Base-by-base conservation (phyloP, 148 eudicot genomes). In the Spergularia bocconei region DNA sequence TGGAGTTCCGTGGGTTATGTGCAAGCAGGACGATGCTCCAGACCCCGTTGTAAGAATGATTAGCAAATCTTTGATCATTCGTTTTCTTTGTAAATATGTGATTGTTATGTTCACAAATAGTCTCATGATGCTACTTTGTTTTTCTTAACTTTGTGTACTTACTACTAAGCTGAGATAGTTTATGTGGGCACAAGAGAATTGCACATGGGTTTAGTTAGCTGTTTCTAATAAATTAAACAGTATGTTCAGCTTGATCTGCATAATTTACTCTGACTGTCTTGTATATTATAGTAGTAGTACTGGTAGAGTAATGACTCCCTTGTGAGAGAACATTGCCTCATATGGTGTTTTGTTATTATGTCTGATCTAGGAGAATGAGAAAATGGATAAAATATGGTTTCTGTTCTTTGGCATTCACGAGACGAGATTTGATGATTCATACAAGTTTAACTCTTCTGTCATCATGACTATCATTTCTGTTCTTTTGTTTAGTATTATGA, bases 1-100 rank as follows among this genome's bases (percentile, higher is more conserved):
- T 7, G 98, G 97, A 63, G 97, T 92, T 36, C 98, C 98, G 47
- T 94, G 98, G 98, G 83, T 92, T 76, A 94, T 94, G 98, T 94
- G 98, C 88, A 90, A 92, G 85, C 97, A 94, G 79, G 93, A 88
- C 71, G 98, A 92, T 86, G 97, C 98, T 39, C 98, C 97, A 25
- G 98, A 94, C 79, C 97, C 97, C 17, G 69, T 90, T 78, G 98
- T 90, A 85, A 85, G 97, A 82, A 20, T 72, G 60, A 8, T 66
- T 2, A 1, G 16, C 41, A 52, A 14, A 50, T 73, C 25, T 71
- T n/a, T 16, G 4, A 44, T 80, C 56, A 69, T 55, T 62, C 47
- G 38, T 64, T 72, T 65, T 75, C 5, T 9, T 3, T 16, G 5
- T 51, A 50, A 50, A 23, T 29, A 47, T 39, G 69, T 61, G 72